phyloP scores from a whole-genome alignment of 2,329 filamentous ascomycete genomes.

The Epicoccum sorghinum region DNA sequence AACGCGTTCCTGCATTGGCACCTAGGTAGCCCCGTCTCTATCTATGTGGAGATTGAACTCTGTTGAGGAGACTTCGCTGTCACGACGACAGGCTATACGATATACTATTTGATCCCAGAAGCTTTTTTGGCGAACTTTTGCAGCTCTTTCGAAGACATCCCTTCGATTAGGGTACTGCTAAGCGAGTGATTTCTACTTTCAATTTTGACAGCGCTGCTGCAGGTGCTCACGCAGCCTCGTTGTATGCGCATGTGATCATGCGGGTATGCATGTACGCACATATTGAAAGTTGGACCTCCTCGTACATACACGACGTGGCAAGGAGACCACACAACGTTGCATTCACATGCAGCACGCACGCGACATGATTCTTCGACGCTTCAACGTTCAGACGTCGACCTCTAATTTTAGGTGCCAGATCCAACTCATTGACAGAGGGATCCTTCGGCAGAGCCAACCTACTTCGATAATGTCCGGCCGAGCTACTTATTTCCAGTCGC shows the following conservation, averaged over 20 bases:
- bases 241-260: constrained; percentile 2
- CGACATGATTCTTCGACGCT: constrained; percentile 9
- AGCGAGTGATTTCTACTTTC: too few relatives aligned
- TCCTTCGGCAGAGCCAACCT: constrained; percentile 3
- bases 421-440: constrained; percentile 5
- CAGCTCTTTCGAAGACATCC: too few relatives aligned
- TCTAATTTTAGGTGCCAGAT: constrained; percentile 11
- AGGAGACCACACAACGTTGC: constrained; percentile 6
- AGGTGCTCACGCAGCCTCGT: constrained; percentile 3
- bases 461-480: constrained; percentile 1
- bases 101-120: too few relatives aligned
- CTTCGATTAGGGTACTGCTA: too few relatives aligned
- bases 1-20: constrained; percentile 1
- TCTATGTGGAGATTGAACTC: too few relatives aligned
- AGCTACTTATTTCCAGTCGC: constrained; percentile 3
- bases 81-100: too few relatives aligned
- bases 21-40: not conserved
- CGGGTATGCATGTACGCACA: not conserved
- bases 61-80: not conserved
- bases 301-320: constrained; percentile 4
- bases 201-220: not conserved
- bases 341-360: constrained; percentile 4
- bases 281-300: constrained; percentile 3
- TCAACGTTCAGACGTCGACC: not conserved
- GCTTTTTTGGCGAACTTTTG: too few relatives aligned